Evolutionary conservation across 805 yeast species (phyloP).

Genomic region (Starmerella ratchasimensis): DNA sequence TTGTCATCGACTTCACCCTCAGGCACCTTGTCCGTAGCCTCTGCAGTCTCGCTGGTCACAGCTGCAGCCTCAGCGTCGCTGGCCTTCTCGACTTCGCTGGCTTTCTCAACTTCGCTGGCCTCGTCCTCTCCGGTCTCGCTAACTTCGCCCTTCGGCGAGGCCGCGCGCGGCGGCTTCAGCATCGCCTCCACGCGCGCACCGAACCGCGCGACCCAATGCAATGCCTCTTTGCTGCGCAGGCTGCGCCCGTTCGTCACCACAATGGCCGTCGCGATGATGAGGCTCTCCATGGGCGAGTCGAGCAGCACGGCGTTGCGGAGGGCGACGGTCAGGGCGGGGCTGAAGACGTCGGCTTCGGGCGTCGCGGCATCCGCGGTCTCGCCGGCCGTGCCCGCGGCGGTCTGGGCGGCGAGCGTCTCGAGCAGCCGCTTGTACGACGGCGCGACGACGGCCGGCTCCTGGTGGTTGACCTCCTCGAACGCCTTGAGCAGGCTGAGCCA

Average conservation of each 20-base stretch:
- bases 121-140: background rate
- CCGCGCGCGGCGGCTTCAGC: too few species aligned
- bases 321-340: slow-evolving; percentile 11
- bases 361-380: slow-evolving; percentile 9
- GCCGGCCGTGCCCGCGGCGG: slow-evolving; percentile 7
- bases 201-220: slow-evolving; percentile 4
- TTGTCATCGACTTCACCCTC: too few species aligned
- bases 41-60: too few species aligned
- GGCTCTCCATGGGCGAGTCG: slow-evolving; percentile 8
- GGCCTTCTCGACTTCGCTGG: too few species aligned
- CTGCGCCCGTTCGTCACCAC: slow-evolving; percentile 13
- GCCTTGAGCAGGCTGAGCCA: slow-evolving; percentile 55
- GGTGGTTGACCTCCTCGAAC: slow-evolving; percentile 34
- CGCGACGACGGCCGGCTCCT: slow-evolving; percentile 34
- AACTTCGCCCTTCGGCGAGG: too few species aligned
- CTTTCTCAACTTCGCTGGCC: background rate
- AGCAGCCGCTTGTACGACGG: slow-evolving; percentile 37
- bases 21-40: too few species aligned
- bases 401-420: slow-evolving; percentile 17
- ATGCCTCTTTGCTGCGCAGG: slow-evolving; percentile 5
- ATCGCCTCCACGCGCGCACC: slow-evolving; percentile 17
- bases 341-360: slow-evolving; percentile 8
- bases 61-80: too few species aligned
- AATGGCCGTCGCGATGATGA: slow-evolving; percentile 14
- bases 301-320: slow-evolving; percentile 12